Conservation (phyloP, 768 basidiomycete genomes). For the Boletus rex-veris region DNA sequence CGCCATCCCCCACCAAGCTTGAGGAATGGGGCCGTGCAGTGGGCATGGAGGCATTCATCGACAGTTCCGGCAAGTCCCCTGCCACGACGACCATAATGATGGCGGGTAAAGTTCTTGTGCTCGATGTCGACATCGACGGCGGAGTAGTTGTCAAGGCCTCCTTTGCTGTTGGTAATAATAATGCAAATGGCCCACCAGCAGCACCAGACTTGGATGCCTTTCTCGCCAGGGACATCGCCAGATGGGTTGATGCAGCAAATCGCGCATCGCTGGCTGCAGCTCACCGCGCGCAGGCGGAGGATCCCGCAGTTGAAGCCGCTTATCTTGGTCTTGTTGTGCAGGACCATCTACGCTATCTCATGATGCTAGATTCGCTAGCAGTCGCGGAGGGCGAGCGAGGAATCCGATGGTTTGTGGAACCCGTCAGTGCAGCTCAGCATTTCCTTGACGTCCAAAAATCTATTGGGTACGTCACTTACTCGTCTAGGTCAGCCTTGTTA, state of each 20-base stretch:
- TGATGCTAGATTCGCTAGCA: constrained; percentile 69
- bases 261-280: constrained; percentile 18
- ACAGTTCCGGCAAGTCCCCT: constrained; percentile 42
- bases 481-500: neutral
- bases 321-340: constrained; percentile 45
- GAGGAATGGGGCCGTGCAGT: constrained; percentile 59
- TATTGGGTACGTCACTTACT: constrained; percentile 12
- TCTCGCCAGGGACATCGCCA: constrained; percentile 51
- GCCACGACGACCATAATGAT: constrained; percentile 57
- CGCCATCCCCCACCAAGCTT: constrained; percentile 38
- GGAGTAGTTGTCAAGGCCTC: constrained; percentile 63
- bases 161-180: constrained; percentile 54
- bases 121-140: constrained; percentile 64
- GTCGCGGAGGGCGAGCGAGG: constrained; percentile 53
- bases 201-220: constrained; percentile 54
- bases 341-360: constrained; percentile 62
- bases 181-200: constrained; percentile 44
- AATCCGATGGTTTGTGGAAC: constrained; percentile 70
- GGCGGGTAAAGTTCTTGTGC: constrained; percentile 76
- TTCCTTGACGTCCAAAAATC: constrained; percentile 17
- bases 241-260: constrained; percentile 50
- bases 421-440: constrained; percentile 19
- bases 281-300: constrained; percentile 39
- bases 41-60: constrained; percentile 75
- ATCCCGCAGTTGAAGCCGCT: constrained; percentile 49